Evolutionary conservation across 306 rosid species (phyloP), one percentile per base, ranked within the genome.

Genomic region (Begonia masoniana): DNA sequence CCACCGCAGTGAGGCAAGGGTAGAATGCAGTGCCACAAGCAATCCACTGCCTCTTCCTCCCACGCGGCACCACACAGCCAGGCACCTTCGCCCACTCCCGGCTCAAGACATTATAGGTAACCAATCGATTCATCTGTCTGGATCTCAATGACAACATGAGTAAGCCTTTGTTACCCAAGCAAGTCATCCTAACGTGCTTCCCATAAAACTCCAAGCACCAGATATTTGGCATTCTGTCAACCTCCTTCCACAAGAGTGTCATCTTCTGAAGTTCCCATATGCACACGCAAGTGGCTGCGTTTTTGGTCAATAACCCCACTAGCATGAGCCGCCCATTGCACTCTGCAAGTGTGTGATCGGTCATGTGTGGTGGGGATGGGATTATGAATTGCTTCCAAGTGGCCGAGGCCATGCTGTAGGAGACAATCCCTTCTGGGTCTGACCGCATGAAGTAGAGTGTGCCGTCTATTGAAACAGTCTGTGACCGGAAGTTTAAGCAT

Each of bases 161-260:
- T 77, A 84, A 70, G 69, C 93, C 95, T 71, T 69, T 79, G 88
- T 84, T 88, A 55, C 95, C 97, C 67, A 84, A 65, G 93, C 95
- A 88, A 66, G 74, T 79, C 97, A 88, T 88, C 58, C 78, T 68
- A 61, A 84, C 82, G 93, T 76, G 88, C 97, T 88, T 88, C 71
- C 95, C 97, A 58, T 88, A 88, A 68, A 82, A 88, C 66, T 88
- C 97, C 77, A 88, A 84, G 97, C 97, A 88, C 97, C 87, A 82
- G 59, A 65, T 56, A 64, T 82, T 88, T 88, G 97, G 97, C 97
- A 88, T 88, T 88, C 97, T 88, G 95, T 88, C 97, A 69, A 88
- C 97, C 97, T 88, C 97, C 93, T 84, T 88, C 97, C 97, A 88
- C 69, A 84, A 80, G 69, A 84, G 83, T 13, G 84, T 88, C 95